Percentiles rank a stretch among this genome's conserved stretches.
phyloP scores from a whole-genome alignment of 129 eudicot species.

The Mikania micrantha region DNA sequence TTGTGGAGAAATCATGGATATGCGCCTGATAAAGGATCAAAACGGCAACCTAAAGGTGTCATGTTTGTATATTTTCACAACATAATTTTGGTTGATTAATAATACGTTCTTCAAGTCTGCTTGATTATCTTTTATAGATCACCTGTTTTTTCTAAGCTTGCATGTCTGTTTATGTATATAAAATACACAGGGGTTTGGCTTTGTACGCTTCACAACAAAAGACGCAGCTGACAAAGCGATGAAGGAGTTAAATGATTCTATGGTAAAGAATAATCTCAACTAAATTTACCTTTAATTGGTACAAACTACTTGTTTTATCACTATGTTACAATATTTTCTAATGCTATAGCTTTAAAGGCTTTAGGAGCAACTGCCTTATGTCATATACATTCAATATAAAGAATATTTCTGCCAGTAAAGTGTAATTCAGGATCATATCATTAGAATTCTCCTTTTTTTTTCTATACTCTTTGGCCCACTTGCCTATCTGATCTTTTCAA shows the following conservation, averaged over 20 bases:
- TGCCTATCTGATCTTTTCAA: not conserved
- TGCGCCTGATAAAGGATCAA: slow-evolving; percentile 68
- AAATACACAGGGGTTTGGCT: slow-evolving; percentile 65
- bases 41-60: slow-evolving; percentile 65
- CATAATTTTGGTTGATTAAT: not conserved
- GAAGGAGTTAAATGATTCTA: slow-evolving; percentile 54
- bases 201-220: slow-evolving; percentile 73
- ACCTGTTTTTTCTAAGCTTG: slow-evolving; percentile 10
- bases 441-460: not conserved
- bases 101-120: slow-evolving; percentile 3
- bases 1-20: slow-evolving; percentile 72
- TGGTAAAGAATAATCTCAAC: slow-evolving; percentile 38
- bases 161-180: slow-evolving; percentile 10
- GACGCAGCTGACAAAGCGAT: slow-evolving; percentile 78
- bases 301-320: slow-evolving; percentile 5
- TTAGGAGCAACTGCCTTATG: not conserved
- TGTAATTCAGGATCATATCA: not conserved
- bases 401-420: not conserved
- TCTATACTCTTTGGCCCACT: not conserved
- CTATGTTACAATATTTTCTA: not conserved
- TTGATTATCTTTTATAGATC: not conserved
- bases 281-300: not conserved
- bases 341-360: not conserved
- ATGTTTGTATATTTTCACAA: not conserved
- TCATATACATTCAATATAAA: not conserved